Evolutionary conservation across 2,329 filamentous ascomycete species (phyloP), one percentile per base, ranked within the genome.

Genomic region (Truncatella angustata): DNA sequence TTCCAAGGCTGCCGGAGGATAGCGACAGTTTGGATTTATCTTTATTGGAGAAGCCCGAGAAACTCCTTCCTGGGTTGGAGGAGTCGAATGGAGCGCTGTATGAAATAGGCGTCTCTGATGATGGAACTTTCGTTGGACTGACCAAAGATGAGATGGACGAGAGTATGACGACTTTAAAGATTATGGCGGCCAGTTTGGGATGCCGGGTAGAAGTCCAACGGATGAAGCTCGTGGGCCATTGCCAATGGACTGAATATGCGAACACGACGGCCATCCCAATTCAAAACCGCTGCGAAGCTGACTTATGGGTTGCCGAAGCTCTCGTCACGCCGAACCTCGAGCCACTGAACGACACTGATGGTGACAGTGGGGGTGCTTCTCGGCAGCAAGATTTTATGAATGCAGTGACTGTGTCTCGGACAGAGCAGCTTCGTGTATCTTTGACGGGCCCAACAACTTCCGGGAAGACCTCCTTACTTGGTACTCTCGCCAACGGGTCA

Each of bases 71-170:
- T 2, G 91, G 94, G 0, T 74, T 99, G 7, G 93, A 97, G 66
- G 92, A 96, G 66, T 97, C 91, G 14, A 87, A 90, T 59, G 94
- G 94, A 4, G 94, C 94, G 1, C 71, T 97, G 46, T 99, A 99
- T 62, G 93, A 99, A 69, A 96, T 99, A 67, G 94, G 94, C 0
- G 91, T 99, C 9, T 88, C 92, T 24, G 94, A 99, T 67, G 91
- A 97, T 72, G 94, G 94, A 6, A 91, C 88, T 0, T 85, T 99
- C 53, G 84, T 96, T 37, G 94, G 94, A 0, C 76, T 99, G 43
- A 89, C 90, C 2, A 85, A 89, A 58, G 91, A 97, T 65, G 94
- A 99, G 70, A 83, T 99, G 78, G 84, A 93, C 55, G 93, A 97
- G 70, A 97, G 91, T 66, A 77, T 97, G 55, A 81, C 81, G 37